These are phyloP conservation scores for Fomitopsis serialis DNA, from an alignment of 768 basidiomycete species.

Conservation along the genomic window DNA sequence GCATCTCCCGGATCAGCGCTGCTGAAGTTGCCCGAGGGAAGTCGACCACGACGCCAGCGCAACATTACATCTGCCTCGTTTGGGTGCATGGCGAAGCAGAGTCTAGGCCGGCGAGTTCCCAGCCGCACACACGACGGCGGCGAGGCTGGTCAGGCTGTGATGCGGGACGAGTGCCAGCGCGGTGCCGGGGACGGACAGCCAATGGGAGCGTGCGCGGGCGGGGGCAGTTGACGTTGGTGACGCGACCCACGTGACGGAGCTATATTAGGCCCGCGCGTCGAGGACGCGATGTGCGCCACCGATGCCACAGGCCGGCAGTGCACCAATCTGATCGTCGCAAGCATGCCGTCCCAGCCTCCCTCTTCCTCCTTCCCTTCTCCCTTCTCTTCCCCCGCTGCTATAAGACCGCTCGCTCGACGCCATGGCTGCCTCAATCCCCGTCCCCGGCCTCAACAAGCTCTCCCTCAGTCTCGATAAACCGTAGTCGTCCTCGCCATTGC, in stretches of 20 bases:
- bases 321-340: not conserved
- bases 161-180: too few relatives aligned
- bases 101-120: too few relatives aligned
- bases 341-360: not conserved
- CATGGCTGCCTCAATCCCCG: not conserved
- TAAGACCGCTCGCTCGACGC: not conserved
- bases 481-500: not conserved
- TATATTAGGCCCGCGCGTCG: not conserved
- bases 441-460: not conserved
- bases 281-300: not conserved
- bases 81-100: too few relatives aligned
- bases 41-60: too few relatives aligned
- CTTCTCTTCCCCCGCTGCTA: not conserved
- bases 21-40: too few relatives aligned
- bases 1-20: too few relatives aligned
- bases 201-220: too few relatives aligned
- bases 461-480: not conserved
- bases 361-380: not conserved
- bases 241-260: not conserved
- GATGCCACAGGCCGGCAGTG: not conserved
- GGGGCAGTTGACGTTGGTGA: not conserved
- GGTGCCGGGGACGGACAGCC: too few relatives aligned
- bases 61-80: too few relatives aligned
- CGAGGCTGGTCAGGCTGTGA: too few relatives aligned
- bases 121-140: too few relatives aligned